Percentiles rank a stretch among this genome's conserved stretches.
These are phyloP conservation scores for Alternaria sp. DNA, from an alignment of 2,329 filamentous ascomycete species.

Conservation along the genomic window DNA sequence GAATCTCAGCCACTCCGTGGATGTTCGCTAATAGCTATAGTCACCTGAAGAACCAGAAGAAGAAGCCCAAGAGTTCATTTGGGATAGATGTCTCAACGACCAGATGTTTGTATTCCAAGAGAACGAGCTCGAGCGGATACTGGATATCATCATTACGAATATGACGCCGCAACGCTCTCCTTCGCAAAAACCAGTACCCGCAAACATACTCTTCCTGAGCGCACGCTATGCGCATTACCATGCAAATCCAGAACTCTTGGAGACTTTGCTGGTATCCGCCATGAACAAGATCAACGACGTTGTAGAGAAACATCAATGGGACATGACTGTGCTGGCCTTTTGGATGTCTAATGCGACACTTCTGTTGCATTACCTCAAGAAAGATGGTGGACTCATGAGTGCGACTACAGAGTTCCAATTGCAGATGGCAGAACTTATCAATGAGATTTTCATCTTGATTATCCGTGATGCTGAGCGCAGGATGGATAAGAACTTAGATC, in stretches of 20 bases:
- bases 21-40: constrained; percentile 36
- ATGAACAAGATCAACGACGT: constrained; percentile 98
- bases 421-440: constrained; percentile 92
- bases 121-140: constrained; percentile 86
- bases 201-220: constrained; percentile 95
- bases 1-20: constrained; percentile 33
- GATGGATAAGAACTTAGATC: constrained; percentile 93
- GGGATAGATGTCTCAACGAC: constrained; percentile 92
- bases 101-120: constrained; percentile 99
- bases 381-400: constrained; percentile 82
- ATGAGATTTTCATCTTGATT: constrained; percentile 98
- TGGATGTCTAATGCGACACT: constrained; percentile 98
- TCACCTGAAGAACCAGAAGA: constrained; percentile 80
- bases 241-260: constrained; percentile 83
- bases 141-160: constrained; percentile 95
- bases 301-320: constrained; percentile 96
- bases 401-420: constrained; percentile 90
- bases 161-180: constrained; percentile 97
- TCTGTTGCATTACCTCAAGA: constrained; percentile 95
- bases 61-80: constrained; percentile 93
- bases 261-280: constrained; percentile 80
- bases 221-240: constrained; percentile 98
- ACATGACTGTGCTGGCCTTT: constrained; percentile 98
- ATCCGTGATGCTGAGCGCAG: constrained; percentile 94
- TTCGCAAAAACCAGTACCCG: constrained; percentile 96